A percentile compares a stretch with the other conserved stretches of the same genome.
phyloP scores from a whole-genome alignment of 1,284 basidiomycete genomes.

The Volvariella volvacea region DNA sequence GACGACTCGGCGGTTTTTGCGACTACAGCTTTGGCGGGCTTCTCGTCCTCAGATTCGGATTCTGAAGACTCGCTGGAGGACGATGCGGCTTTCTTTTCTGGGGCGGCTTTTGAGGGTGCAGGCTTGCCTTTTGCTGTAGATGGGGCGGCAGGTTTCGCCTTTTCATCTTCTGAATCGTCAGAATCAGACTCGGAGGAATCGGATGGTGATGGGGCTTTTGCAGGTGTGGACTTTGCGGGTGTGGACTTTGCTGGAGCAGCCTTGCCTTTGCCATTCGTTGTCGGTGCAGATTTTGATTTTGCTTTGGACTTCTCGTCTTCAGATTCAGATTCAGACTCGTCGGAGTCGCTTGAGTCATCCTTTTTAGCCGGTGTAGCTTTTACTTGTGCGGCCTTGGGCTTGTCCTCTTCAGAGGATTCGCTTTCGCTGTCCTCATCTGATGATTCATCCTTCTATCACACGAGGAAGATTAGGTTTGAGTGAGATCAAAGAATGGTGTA shows the following conservation, averaged over 20 bases:
- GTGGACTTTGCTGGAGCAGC: slow-evolving; percentile 14
- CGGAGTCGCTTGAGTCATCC: slow-evolving; percentile 10
- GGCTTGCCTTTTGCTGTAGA: slow-evolving; percentile 9
- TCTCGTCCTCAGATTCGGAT: no score
- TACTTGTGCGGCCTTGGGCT: slow-evolving; percentile 37
- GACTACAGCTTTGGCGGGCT: slow-evolving; percentile 11
- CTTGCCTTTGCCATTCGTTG: slow-evolving; percentile 15
- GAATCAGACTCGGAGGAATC: slow-evolving; percentile 17
- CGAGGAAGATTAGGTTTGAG: slow-evolving; percentile 2
- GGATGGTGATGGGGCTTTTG: slow-evolving; percentile 10
- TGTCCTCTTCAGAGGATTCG: slow-evolving; percentile 34
- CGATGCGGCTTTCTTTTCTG: slow-evolving; percentile 14
- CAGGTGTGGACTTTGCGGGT: slow-evolving; percentile 14
- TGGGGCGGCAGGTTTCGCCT: neutral
- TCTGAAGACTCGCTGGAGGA: slow-evolving; percentile 11
- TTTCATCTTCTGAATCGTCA: slow-evolving; percentile 8
- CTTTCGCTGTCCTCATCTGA: slow-evolving; percentile 30
- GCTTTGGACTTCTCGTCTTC: slow-evolving; percentile 14
- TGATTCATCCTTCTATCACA: slow-evolving; percentile 16
- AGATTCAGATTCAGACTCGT: slow-evolving; percentile 14
- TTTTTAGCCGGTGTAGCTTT: slow-evolving; percentile 27
- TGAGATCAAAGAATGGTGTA: no score
- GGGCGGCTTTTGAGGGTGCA: slow-evolving; percentile 12
- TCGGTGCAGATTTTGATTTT: slow-evolving; percentile 5
- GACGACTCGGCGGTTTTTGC: slow-evolving; percentile 17